Evolutionary conservation across 2,329 filamentous ascomycete genomes (phyloP).

Genomic region (Aspergillus ibericus): DNA sequence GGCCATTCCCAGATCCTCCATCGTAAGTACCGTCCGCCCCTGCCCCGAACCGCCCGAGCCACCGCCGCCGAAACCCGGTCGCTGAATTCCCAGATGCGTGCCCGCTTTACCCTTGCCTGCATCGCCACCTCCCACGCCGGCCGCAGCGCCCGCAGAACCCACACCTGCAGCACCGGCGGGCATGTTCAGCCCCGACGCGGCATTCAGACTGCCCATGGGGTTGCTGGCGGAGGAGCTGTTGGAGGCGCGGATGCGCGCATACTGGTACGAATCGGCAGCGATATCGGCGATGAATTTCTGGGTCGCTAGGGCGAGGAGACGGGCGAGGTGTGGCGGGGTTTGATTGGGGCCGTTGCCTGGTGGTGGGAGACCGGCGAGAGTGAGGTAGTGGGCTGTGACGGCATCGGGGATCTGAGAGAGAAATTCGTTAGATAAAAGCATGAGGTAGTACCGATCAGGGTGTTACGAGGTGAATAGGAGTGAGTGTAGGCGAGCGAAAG

Average conservation of each 20-base stretch:
- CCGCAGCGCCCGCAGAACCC: constrained; percentile 52
- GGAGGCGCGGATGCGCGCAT: constrained; percentile 90
- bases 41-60: constrained; percentile 79
- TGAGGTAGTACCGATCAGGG: neutral
- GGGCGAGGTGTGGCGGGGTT: constrained; percentile 76
- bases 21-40: constrained; percentile 91
- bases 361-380: constrained; percentile 88
- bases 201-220: constrained; percentile 82
- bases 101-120: constrained; percentile 50
- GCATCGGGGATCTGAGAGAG: constrained; percentile 84
- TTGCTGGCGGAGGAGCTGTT: constrained; percentile 85
- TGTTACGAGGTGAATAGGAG: neutral
- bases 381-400: constrained; percentile 97
- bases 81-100: constrained; percentile 68
- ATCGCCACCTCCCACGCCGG: constrained; percentile 50
- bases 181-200: constrained; percentile 57
- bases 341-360: constrained; percentile 79
- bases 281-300: constrained; percentile 99
- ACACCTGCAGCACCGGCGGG: constrained; percentile 55
- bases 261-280: constrained; percentile 96
- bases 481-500: neutral
- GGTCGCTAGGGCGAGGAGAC: constrained; percentile 92
- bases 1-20: constrained; percentile 98
- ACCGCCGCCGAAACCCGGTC: constrained; percentile 80
- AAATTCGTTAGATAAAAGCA: constrained; percentile 3